These are phyloP conservation scores for Solidago caesia DNA, from an alignment of 129 eudicot genomes.

Conservation along the genomic window DNA sequence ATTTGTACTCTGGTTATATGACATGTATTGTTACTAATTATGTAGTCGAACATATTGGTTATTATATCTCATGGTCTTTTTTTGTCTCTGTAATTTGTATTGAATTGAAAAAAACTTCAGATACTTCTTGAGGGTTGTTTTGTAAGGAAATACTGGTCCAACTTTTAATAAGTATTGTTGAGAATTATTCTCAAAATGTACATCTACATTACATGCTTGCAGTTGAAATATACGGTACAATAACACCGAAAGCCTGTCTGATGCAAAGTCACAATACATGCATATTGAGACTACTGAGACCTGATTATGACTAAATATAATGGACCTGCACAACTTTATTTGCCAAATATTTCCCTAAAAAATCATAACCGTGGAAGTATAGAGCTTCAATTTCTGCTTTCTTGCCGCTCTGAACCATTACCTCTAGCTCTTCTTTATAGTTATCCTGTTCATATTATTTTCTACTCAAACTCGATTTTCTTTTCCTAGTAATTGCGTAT, in stretches of 20 bases:
- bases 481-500: not conserved
- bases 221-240: too few relatives aligned
- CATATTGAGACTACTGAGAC: not conserved
- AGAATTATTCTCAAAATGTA: too few relatives aligned
- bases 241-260: too few relatives aligned
- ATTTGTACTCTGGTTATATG: constrained; percentile 10
- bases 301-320: constrained; percentile 47
- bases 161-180: not conserved
- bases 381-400: constrained; percentile 98
- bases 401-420: constrained; percentile 71
- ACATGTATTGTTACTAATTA: constrained; percentile 23
- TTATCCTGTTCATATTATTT: constrained; percentile 52
- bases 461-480: not conserved
- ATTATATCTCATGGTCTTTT: not conserved
- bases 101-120: too few relatives aligned
- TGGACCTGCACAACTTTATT: constrained; percentile 70
- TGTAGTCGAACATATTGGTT: not conserved
- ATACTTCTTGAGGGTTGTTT: too few relatives aligned
- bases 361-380: constrained; percentile 81
- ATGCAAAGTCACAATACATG: too few relatives aligned
- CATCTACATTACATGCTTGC: too few relatives aligned
- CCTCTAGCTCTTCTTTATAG: constrained; percentile 75
- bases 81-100: too few relatives aligned
- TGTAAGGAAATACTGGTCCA: not conserved
- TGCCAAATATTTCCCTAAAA: constrained; percentile 62